phyloP scores from a whole-genome alignment of 805 yeast species.

The Barnettozyma californica region DNA sequence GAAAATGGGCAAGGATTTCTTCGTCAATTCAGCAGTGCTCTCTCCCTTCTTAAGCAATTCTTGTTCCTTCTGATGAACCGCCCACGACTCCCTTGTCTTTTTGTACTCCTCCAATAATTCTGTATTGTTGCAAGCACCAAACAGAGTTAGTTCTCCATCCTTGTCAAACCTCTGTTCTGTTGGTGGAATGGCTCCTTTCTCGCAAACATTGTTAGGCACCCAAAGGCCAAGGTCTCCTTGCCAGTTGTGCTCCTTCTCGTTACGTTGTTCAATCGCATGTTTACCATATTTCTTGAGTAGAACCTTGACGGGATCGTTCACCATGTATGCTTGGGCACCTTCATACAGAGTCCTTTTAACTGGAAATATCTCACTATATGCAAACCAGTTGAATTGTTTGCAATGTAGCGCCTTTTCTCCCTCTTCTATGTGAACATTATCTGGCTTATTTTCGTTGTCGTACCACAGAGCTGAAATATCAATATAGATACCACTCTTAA shows the following conservation, averaged over 20 bases:
- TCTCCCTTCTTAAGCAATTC: constrained; percentile 21
- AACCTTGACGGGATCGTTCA: constrained; percentile 31
- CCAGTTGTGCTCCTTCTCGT: constrained; percentile 29
- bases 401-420: constrained; percentile 17
- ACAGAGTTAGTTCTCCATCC: constrained; percentile 26
- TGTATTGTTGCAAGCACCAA: constrained; percentile 36
- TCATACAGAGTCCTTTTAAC: constrained; percentile 38
- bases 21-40: constrained; percentile 16
- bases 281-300: constrained; percentile 32
- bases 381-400: constrained; percentile 24
- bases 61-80: constrained; percentile 26
- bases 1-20: constrained; percentile 33
- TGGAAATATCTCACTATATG: constrained; percentile 34
- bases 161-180: constrained; percentile 23
- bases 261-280: constrained; percentile 6
- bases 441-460: constrained; percentile 12
- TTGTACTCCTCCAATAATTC: constrained; percentile 35
- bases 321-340: constrained; percentile 41
- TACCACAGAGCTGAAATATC: constrained; percentile 38
- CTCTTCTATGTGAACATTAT: neutral
- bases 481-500: constrained; percentile 42
- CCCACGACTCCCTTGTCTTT: constrained; percentile 26
- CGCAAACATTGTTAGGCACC: constrained; percentile 41
- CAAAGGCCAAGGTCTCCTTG: constrained; percentile 40
- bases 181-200: constrained; percentile 24